Conservation (phyloP, 495 filamentous ascomycete species). For the Cetradonia linearis region DNA sequence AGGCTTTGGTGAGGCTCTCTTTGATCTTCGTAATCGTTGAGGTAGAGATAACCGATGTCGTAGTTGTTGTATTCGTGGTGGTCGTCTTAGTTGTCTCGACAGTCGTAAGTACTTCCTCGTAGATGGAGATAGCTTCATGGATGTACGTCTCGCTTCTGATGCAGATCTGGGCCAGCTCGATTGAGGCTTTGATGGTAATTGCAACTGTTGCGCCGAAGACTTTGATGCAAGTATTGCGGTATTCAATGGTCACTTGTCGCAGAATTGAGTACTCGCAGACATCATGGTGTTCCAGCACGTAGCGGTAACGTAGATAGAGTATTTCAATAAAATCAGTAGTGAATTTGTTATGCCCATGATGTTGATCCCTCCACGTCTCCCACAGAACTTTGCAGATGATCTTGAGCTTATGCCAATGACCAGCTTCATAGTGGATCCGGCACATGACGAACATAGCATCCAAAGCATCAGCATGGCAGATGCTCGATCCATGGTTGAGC, state of each 20-base stretch:
- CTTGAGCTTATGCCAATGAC: slow-evolving; percentile 36
- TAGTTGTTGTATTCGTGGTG: slow-evolving; percentile 39
- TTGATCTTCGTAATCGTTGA: slow-evolving; percentile 40
- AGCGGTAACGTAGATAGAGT: slow-evolving; percentile 46
- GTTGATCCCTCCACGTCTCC: slow-evolving; percentile 33
- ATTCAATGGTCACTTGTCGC: slow-evolving; percentile 39
- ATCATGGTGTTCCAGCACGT: slow-evolving; percentile 42
- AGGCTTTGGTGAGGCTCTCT: slow-evolving; percentile 48
- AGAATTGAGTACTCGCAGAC: slow-evolving; percentile 36
- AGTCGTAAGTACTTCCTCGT: slow-evolving; percentile 41
- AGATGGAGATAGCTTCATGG: slow-evolving; percentile 47
- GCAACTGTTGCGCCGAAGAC: slow-evolving; percentile 40
- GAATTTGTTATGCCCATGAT: slow-evolving; percentile 37
- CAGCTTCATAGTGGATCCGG: slow-evolving; percentile 33
- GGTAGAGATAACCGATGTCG: slow-evolving; percentile 23
- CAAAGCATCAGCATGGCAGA: slow-evolving; percentile 38
- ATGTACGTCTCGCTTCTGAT: slow-evolving; percentile 41
- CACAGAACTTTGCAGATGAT: slow-evolving; percentile 35
- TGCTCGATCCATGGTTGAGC: slow-evolving; percentile 31
- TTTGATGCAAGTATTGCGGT: slow-evolving; percentile 44
- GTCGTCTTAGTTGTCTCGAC: slow-evolving; percentile 37
- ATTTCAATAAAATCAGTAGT: slow-evolving; percentile 40
- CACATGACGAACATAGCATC: slow-evolving; percentile 34
- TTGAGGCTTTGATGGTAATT: slow-evolving; percentile 44
- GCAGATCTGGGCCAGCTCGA: slow-evolving; percentile 46